These are phyloP conservation scores for Saturnispora hagleri DNA, from an alignment of 805 yeast species.

Conservation along the genomic window DNA sequence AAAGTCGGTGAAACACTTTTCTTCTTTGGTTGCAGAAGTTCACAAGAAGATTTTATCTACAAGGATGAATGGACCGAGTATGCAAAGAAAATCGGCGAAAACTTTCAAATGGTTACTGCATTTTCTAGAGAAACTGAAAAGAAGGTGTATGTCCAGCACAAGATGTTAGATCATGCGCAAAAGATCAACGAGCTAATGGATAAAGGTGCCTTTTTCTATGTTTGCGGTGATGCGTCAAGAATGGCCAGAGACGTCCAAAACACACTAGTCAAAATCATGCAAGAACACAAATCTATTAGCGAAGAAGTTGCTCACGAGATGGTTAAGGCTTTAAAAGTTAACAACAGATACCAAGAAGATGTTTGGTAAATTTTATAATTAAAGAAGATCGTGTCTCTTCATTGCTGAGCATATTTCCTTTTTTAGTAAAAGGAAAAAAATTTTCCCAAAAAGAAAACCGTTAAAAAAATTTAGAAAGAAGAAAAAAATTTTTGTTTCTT, in stretches of 20 bases:
- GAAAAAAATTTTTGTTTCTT: not conserved
- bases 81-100: slow-evolving; percentile 71
- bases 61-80: slow-evolving; percentile 84
- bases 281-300: slow-evolving; percentile 35
- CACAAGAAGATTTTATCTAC: slow-evolving; percentile 75
- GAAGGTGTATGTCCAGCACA: slow-evolving; percentile 80
- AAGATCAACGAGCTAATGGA: slow-evolving; percentile 39
- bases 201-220: slow-evolving; percentile 73
- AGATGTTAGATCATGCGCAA: slow-evolving; percentile 36
- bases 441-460: not conserved
- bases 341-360: slow-evolving; percentile 89
- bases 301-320: slow-evolving; percentile 57
- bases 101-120: slow-evolving; percentile 41
- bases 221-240: slow-evolving; percentile 87
- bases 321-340: slow-evolving; percentile 63
- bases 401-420: slow-evolving; percentile 1
- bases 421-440: not conserved
- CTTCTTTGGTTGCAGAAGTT: slow-evolving; percentile 81
- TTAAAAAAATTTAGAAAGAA: not conserved
- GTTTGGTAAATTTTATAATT: slow-evolving; percentile 59
- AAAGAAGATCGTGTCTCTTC: not conserved
- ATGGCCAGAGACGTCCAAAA: slow-evolving; percentile 88
- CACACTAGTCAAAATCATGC: slow-evolving; percentile 51
- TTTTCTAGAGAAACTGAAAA: slow-evolving; percentile 60
- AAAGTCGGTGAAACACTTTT: slow-evolving; percentile 58